These are phyloP conservation scores for Blastocystis sp. DNA, from an alignment of 352 stramenopile genomes.

Conservation along the genomic window DNA sequence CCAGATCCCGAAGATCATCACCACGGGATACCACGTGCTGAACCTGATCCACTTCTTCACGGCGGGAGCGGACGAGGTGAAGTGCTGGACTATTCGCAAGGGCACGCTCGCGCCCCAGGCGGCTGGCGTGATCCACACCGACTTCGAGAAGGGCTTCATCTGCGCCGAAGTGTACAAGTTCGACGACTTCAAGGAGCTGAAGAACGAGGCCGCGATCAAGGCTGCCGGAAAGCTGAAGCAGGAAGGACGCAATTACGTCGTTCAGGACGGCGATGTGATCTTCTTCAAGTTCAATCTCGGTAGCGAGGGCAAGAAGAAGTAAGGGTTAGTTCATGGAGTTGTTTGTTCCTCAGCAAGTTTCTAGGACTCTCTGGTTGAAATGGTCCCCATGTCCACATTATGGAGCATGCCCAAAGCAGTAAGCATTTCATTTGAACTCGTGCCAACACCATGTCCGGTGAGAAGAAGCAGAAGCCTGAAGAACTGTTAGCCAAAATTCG, in stretches of 20 bases:
- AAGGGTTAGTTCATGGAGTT: constrained; percentile 73
- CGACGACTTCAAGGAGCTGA: constrained; percentile 84
- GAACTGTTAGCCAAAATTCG: too few species aligned
- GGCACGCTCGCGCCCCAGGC: constrained; percentile 91
- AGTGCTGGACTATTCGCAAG: constrained; percentile 94
- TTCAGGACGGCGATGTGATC: constrained; percentile 86
- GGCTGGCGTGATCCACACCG: constrained; percentile 95
- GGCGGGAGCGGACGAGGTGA: constrained; percentile 93
- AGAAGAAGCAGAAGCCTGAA: too few species aligned
- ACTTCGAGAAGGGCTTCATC: constrained; percentile 99
- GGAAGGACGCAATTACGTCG: constrained; percentile 84
- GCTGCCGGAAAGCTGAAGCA: constrained; percentile 83
- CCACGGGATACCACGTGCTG: constrained; percentile 92
- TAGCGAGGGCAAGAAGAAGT: constrained; percentile 81
- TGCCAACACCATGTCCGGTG: too few species aligned
- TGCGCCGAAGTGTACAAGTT: constrained; percentile 83
- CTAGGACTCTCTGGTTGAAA: too few species aligned
- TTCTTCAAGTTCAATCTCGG: constrained; percentile 85
- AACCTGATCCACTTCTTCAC: constrained; percentile 99
- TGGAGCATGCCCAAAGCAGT: too few species aligned
- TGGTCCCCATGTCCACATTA: too few species aligned
- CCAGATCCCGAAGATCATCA: constrained; percentile 92
- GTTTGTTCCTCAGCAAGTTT: constrained; percentile 76
- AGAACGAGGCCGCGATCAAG: constrained; percentile 79
- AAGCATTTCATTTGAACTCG: too few species aligned